Evolutionary conservation across 768 basidiomycete species (phyloP).

Genomic region (Grammothele lineata): DNA sequence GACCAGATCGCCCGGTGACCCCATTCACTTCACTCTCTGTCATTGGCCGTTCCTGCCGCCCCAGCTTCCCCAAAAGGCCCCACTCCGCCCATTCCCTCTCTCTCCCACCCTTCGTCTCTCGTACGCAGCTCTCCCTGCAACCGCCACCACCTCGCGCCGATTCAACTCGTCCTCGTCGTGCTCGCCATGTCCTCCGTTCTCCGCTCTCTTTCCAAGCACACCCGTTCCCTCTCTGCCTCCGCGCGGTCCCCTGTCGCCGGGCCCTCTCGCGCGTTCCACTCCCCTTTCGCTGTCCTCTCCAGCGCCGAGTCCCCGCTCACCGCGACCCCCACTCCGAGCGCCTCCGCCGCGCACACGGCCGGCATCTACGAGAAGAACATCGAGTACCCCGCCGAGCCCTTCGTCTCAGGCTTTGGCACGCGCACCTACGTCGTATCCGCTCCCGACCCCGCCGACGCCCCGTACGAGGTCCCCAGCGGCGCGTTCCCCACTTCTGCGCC

Average conservation of each 20-base stretch:
- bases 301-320: slow-evolving; percentile 30
- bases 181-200: slow-evolving; percentile 27
- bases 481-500: slow-evolving; percentile 40
- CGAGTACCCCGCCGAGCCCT: slow-evolving; percentile 48
- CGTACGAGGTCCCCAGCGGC: slow-evolving; percentile 69
- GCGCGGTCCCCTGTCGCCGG: slow-evolving; percentile 16
- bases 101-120: not conserved
- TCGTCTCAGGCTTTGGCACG: slow-evolving; percentile 39
- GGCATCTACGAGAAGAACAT: slow-evolving; percentile 59
- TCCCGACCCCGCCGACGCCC: slow-evolving; percentile 57
- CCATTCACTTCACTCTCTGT: slow-evolving; percentile 5
- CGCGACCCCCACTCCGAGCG: slow-evolving; percentile 22
- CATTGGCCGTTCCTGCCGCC: too few relatives aligned
- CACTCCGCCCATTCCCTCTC: not conserved
- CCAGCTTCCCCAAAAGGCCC: slow-evolving; percentile 1
- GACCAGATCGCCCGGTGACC: slow-evolving; percentile 10
- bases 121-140: slow-evolving; percentile 1
- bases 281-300: slow-evolving; percentile 55
- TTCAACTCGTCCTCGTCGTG: not conserved
- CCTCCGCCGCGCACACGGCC: slow-evolving; percentile 19
- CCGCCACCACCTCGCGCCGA: slow-evolving; percentile 6
- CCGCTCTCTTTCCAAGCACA: slow-evolving; percentile 26
- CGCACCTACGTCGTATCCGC: slow-evolving; percentile 72
- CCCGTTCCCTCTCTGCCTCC: slow-evolving; percentile 26
- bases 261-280: slow-evolving; percentile 54